Evolutionary conservation across 495 filamentous ascomycete species (phyloP).

Genomic region (Astrothelium subdiscretum): DNA sequence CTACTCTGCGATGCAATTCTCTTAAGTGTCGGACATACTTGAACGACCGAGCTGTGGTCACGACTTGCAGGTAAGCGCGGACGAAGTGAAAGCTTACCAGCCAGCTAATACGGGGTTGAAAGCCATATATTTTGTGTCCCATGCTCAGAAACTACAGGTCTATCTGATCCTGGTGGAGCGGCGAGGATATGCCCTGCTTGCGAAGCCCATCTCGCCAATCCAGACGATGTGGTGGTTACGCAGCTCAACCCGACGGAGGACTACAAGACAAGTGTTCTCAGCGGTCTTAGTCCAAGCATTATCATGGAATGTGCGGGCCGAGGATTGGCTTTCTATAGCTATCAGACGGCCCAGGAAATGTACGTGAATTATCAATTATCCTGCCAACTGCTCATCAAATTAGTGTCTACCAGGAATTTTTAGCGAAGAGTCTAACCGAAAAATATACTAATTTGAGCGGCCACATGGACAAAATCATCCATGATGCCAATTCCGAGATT

Average conservation of each 20-base stretch:
- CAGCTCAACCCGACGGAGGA: conserved; percentile 80
- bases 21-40: conserved; percentile 67
- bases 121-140: conserved; percentile 80
- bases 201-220: conserved; percentile 50
- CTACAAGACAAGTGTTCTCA: conserved; percentile 84
- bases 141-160: conserved; percentile 59
- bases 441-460: conserved; percentile 57
- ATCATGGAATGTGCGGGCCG: conserved; percentile 87
- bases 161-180: conserved; percentile 45
- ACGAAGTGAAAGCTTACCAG: conserved; percentile 4
- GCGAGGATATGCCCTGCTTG: conserved; percentile 74
- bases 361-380: conserved; percentile 21
- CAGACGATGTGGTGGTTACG: conserved; percentile 67
- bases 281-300: conserved; percentile 68
- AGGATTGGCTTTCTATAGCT: conserved; percentile 79
- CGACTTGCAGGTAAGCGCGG: conserved; percentile 67
- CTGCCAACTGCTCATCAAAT: conserved; percentile 7
- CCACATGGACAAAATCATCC: conserved; percentile 69
- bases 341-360: conserved; percentile 89
- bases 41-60: conserved; percentile 69
- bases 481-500: conserved; percentile 74
- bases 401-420: conserved; percentile 72
- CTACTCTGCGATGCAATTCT: conserved; percentile 66
- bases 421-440: conserved; percentile 61
- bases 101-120: conserved; percentile 9